Conservation (phyloP, 441 rosid species). For the Brassica balearica region DNA sequence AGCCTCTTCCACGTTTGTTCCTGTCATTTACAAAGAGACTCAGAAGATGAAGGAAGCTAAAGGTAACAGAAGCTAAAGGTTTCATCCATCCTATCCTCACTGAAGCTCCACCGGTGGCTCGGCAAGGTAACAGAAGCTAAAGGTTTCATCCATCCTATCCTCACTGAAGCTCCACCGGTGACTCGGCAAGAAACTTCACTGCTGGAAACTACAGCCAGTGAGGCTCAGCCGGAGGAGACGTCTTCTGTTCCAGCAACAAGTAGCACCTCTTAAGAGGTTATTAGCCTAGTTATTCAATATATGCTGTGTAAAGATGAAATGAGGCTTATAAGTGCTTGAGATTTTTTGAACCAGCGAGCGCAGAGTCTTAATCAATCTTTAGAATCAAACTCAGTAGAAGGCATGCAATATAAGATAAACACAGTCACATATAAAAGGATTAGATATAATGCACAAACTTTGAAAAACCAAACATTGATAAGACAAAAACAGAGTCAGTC, state of each 20-base stretch:
- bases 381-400: no score
- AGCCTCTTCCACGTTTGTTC: no score
- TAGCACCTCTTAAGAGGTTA: constrained; percentile 46
- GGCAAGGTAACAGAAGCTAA: constrained; percentile 24
- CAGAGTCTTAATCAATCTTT: no score
- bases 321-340: constrained; percentile 15
- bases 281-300: constrained; percentile 45
- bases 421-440: no score
- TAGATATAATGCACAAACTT: background rate
- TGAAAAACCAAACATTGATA: background rate
- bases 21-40: no score
- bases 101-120: constrained; percentile 48
- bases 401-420: no score
- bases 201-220: constrained; percentile 52
- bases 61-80: background rate
- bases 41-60: no score
- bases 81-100: constrained; percentile 36
- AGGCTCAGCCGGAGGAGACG: constrained; percentile 48
- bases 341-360: no score
- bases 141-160: constrained; percentile 30
- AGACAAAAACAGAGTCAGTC: no score
- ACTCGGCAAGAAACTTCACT: constrained; percentile 49
- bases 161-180: constrained; percentile 48
- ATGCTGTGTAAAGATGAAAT: constrained; percentile 40
- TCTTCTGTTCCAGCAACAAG: constrained; percentile 45